Evolutionary conservation across 2,329 filamentous ascomycete genomes (phyloP).

Genomic region (Nigrospora sphaerica): DNA sequence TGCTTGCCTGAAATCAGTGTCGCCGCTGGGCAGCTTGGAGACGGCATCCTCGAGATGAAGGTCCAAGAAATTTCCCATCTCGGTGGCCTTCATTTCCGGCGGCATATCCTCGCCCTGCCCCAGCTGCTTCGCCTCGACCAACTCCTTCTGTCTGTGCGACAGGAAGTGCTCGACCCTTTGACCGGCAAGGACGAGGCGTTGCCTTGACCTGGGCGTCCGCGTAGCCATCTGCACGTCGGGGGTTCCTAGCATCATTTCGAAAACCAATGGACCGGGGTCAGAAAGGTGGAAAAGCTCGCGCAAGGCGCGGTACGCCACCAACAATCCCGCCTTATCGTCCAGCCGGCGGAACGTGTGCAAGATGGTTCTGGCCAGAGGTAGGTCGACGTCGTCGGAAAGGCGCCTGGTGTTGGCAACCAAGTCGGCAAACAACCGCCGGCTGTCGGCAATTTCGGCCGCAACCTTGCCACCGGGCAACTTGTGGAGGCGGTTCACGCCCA

Average conservation of each 20-base stretch:
- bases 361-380: constrained; percentile 40
- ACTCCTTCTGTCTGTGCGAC: constrained; percentile 14
- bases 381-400: constrained; percentile 26
- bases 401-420: constrained; percentile 31
- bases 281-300: constrained; percentile 34
- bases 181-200: constrained; percentile 33
- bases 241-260: constrained; percentile 39
- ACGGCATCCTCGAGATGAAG: constrained; percentile 23
- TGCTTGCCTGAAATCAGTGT: constrained; percentile 21
- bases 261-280: constrained; percentile 35
- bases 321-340: constrained; percentile 34
- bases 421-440: constrained; percentile 38
- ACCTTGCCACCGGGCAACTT: constrained; percentile 21
- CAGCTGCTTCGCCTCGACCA: constrained; percentile 20
- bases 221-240: constrained; percentile 31
- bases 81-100: constrained; percentile 25
- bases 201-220: constrained; percentile 31
- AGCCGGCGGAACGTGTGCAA: constrained; percentile 43
- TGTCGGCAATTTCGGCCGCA: constrained; percentile 20
- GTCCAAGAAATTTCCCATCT: constrained; percentile 35
- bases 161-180: constrained; percentile 33
- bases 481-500: constrained; percentile 42
- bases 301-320: constrained; percentile 37
- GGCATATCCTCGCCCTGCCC: constrained; percentile 23
- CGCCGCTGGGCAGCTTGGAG: constrained; percentile 9